Percentiles rank a stretch among this genome's conserved stretches.
Evolutionary conservation across 2,329 filamentous ascomycete species (phyloP).

Genomic region (Aspergillus puulaauensis): DNA sequence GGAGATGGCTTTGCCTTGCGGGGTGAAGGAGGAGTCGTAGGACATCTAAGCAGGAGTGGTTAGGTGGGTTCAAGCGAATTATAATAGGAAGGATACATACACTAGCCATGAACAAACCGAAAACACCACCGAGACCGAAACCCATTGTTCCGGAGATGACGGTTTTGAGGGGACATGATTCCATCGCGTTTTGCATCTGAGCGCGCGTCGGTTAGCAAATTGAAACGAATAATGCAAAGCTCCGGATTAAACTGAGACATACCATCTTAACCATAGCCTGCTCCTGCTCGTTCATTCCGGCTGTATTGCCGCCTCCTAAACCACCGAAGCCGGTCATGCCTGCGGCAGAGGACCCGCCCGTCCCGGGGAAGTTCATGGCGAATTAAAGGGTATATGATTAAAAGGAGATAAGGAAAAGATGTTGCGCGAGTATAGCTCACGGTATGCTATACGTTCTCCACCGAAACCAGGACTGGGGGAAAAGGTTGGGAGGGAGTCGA

Average conservation of each 20-base stretch:
- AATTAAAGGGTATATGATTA: not conserved
- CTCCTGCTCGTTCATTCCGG: constrained; percentile 49
- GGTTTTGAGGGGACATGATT: constrained; percentile 87
- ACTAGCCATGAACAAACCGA: constrained; percentile 97
- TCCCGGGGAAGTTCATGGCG: constrained; percentile 39
- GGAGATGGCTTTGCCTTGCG: constrained; percentile 54
- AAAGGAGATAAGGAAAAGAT: not conserved
- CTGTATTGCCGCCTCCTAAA: constrained; percentile 22
- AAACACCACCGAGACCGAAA: constrained; percentile 88
- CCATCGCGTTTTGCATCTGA: constrained; percentile 81
- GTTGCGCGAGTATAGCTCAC: not conserved
- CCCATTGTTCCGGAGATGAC: constrained; percentile 89
- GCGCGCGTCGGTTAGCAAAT: not conserved
- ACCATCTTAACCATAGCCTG: constrained; percentile 50
- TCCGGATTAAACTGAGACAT: not conserved
- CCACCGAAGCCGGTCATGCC: constrained; percentile 26
- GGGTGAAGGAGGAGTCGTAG: constrained; percentile 86
- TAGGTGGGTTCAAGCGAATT: not conserved
- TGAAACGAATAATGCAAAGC: not conserved
- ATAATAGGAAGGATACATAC: constrained; percentile 53
- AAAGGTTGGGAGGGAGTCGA: not conserved
- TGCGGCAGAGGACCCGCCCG: constrained; percentile 26
- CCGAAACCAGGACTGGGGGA: not conserved
- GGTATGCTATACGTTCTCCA: not conserved
- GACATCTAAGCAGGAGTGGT: constrained; percentile 67